A percentile compares a stretch with the other conserved stretches of the same genome.
phyloP scores from a whole-genome alignment of 2,329 filamentous ascomycete species.

The Colletotrichum orchidophilum region DNA sequence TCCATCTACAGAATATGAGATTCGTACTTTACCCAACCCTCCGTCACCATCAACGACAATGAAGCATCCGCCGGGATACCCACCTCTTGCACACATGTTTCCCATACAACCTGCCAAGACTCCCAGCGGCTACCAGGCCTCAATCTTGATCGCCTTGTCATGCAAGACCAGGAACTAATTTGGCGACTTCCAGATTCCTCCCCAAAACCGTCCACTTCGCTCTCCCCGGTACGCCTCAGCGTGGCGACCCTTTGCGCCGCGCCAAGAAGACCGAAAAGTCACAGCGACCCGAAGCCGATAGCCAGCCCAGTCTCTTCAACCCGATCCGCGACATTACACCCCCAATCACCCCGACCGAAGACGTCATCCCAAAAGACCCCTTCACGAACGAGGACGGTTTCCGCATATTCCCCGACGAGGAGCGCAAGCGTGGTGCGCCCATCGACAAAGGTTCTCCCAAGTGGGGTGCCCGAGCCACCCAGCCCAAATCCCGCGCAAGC shows the following conservation, averaged over 20 bases:
- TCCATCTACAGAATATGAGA: neutral
- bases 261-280: slow-evolving; percentile 35
- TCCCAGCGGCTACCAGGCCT: neutral
- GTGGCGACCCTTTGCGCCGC: slow-evolving; percentile 41
- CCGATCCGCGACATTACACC: slow-evolving; percentile 60
- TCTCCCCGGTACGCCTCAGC: slow-evolving; percentile 63
- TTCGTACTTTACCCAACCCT: slow-evolving; percentile 6
- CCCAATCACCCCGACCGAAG: slow-evolving; percentile 64
- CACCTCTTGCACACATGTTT: neutral
- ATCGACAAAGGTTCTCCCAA: slow-evolving; percentile 79
- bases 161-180: slow-evolving; percentile 3
- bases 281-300: slow-evolving; percentile 38
- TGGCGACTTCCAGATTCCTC: slow-evolving; percentile 72
- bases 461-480: slow-evolving; percentile 80
- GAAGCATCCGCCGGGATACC: neutral
- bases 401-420: slow-evolving; percentile 59
- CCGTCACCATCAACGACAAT: neutral
- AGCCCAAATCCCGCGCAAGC: slow-evolving; percentile 79
- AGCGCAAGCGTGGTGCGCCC: slow-evolving; percentile 66
- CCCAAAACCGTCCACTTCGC: slow-evolving; percentile 93
- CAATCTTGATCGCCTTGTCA: neutral
- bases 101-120: neutral
- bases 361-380: slow-evolving; percentile 53
- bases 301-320: slow-evolving; percentile 64
- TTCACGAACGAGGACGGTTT: slow-evolving; percentile 68